Conservation (phyloP, 345 rosid genomes). For the Eucalyptus rudis region DNA sequence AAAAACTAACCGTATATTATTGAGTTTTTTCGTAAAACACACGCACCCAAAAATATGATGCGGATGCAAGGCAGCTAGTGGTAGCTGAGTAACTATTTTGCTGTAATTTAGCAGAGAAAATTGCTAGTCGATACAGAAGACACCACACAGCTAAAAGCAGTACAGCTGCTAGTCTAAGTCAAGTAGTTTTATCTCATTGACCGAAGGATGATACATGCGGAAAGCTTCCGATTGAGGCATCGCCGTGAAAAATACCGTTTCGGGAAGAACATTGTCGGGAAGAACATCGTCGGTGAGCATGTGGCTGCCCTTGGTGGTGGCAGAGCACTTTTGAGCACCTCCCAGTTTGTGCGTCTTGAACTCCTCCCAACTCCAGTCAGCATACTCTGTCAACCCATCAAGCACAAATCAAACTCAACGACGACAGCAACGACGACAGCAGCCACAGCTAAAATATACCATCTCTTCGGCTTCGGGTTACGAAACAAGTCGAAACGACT, state of each 20-base stretch:
- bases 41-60: background rate
- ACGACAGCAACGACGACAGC: background rate
- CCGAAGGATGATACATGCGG: background rate
- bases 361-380: slow-evolving; percentile 95
- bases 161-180: background rate
- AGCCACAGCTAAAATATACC: background rate
- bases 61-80: background rate
- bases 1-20: no score
- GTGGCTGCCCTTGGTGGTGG: slow-evolving; percentile 69
- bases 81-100: background rate
- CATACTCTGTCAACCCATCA: slow-evolving; percentile 39
- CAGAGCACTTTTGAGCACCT: slow-evolving; percentile 92
- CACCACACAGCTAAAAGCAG: background rate
- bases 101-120: background rate
- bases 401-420: background rate
- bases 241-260: slow-evolving; percentile 13
- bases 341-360: slow-evolving; percentile 64
- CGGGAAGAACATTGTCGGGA: slow-evolving; percentile 53
- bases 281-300: slow-evolving; percentile 40
- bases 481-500: background rate
- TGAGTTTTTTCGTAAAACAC: no score
- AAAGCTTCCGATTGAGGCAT: background rate
- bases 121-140: background rate
- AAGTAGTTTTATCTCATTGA: background rate
- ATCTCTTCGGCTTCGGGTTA: background rate